Evolutionary conservation across 768 basidiomycete genomes (phyloP).

Genomic region (Lentinula raphanica): DNA sequence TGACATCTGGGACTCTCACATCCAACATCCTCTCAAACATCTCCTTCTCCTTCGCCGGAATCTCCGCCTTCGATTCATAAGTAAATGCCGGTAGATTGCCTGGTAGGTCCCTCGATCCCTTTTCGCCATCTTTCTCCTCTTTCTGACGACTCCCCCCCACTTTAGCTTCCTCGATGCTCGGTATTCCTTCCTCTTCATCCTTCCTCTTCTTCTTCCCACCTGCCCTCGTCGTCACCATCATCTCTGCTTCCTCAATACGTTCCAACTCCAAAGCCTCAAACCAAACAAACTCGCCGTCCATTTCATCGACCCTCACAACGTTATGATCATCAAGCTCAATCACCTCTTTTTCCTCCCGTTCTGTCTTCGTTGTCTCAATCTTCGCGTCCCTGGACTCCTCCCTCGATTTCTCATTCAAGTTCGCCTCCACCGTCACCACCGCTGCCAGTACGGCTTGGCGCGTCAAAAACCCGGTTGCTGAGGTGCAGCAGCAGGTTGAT

Average conservation of each 20-base stretch:
- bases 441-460: too few species aligned
- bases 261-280: too few species aligned
- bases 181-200: not conserved
- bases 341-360: too few species aligned
- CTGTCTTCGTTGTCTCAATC: too few species aligned
- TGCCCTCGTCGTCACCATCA: not conserved
- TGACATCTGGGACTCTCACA: not conserved
- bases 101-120: too few species aligned
- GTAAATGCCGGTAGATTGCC: not conserved
- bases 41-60: not conserved
- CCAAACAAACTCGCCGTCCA: too few species aligned
- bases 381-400: too few species aligned
- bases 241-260: too few species aligned
- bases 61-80: not conserved
- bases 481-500: too few species aligned
- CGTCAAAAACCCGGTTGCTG: not conserved
- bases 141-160: not conserved
- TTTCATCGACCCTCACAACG: too few species aligned
- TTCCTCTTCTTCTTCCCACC: not conserved
- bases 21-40: not conserved
- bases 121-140: not conserved
- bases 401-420: not conserved
- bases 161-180: too few species aligned
- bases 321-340: too few species aligned
- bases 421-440: not conserved